Conservation (phyloP, 768 basidiomycete genomes). For the Mycena capillaripes region DNA sequence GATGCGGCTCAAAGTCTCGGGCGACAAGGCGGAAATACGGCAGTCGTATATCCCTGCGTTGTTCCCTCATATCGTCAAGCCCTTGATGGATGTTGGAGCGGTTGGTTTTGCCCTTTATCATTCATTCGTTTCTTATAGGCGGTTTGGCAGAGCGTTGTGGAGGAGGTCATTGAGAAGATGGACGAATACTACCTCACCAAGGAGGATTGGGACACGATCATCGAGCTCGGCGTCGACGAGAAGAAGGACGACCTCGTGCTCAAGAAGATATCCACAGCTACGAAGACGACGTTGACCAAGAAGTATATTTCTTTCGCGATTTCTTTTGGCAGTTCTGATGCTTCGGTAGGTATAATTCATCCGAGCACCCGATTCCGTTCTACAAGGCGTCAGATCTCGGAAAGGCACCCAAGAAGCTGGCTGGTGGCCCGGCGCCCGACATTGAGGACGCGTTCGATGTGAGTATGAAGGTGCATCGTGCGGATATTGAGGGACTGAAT, state of each 20-base stretch:
- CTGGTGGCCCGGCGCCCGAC: conserved; percentile 84
- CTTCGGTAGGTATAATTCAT: conserved; percentile 81
- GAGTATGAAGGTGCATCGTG: conserved; percentile 40
- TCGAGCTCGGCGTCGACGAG: conserved; percentile 92
- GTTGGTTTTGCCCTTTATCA: conserved; percentile 62
- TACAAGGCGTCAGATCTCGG: conserved; percentile 89
- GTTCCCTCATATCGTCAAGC: conserved; percentile 83
- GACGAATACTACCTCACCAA: conserved; percentile 94
- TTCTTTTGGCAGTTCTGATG: background rate
- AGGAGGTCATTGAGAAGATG: conserved; percentile 89
- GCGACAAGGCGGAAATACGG: conserved; percentile 90
- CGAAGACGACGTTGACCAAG: conserved; percentile 88
- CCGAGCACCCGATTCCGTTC: conserved; percentile 95
- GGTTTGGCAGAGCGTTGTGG: conserved; percentile 76
- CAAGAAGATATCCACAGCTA: conserved; percentile 86
- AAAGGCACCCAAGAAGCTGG: conserved; percentile 85
- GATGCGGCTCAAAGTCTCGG: conserved; percentile 95
- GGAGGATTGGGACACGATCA: conserved; percentile 97
- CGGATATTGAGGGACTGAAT: background rate
- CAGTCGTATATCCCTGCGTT: conserved; percentile 94
- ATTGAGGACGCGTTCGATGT: conserved; percentile 93
- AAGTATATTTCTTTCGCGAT: conserved; percentile 65
- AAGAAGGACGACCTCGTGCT: conserved; percentile 80
- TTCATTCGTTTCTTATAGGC: background rate
- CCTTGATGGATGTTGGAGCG: conserved; percentile 79